Base-by-base conservation (phyloP, 495 filamentous ascomycete species). In the Elasticomyces elasticus region DNA sequence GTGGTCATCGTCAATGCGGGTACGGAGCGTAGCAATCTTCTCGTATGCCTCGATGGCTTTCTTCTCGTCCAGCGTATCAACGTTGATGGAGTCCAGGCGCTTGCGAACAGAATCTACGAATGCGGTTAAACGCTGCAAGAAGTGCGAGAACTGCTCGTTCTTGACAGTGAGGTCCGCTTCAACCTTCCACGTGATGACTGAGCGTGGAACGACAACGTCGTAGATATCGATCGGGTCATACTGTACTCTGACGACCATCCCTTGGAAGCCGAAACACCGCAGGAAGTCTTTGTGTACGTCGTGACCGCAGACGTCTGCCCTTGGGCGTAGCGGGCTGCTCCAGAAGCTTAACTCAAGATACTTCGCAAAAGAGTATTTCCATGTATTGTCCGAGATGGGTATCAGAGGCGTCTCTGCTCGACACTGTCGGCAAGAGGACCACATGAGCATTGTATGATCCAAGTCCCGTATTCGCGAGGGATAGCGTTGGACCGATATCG, bases 281-380 rank as follows among this genome's bases (percentile, higher is more conserved):
- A 96, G 75, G 62, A 97, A 89, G 66, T 97, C 84, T 40, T 85
- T 81, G 67, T 95, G 87, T 52, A 96, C 78, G 64, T 97, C 90
- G 63, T 99, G 94, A 2, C 85, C 83, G 62, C 94, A 99, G n/a
- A 86, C 78, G 10, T 85, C 84, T 15, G 82, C 84, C 47, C 87
- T 79, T 25, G 89, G 76, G 64, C 81, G 86, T 37, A 96, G 68
- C 46, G 88, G 84, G 50, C 77, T 84, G 65, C 87, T 92, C 91
- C 89, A 97, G 63, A 96, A 97, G 2, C 87, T 92, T 15, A 99
- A 73, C 68, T 99, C 94, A 24, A 99, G 75, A 62, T 96, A 99
- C 69, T 99, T 99, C 3, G 83, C 91, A 63, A 99, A 94, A 0
- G 94, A 97, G 66, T 99, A 99, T 67, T 94, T 97, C 89, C 91